These are phyloP conservation scores for Thielaviopsis populi DNA, from an alignment of 2,329 filamentous ascomycete species.

Conservation along the genomic window DNA sequence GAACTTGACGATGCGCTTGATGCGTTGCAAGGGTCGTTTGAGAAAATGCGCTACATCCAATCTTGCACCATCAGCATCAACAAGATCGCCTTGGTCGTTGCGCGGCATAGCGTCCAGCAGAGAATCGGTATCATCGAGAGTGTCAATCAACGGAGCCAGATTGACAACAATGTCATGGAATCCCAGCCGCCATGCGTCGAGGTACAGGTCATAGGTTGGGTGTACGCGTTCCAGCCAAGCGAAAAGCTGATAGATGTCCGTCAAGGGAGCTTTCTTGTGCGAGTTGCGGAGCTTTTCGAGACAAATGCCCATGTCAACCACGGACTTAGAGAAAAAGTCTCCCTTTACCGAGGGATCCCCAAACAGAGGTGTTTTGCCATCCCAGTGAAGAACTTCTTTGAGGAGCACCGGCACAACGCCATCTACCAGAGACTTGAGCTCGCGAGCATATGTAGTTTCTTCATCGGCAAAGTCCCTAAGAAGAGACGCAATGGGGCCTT, in stretches of 20 bases:
- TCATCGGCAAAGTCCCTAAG: constrained; percentile 69
- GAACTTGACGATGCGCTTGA: constrained; percentile 77
- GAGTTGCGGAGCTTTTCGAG: constrained; percentile 69
- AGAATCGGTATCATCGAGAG: constrained; percentile 43
- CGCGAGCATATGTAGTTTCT: constrained; percentile 74
- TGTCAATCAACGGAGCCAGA: constrained; percentile 51
- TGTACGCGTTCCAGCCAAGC: constrained; percentile 69
- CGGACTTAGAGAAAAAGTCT: constrained; percentile 60
- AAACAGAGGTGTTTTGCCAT: constrained; percentile 32
- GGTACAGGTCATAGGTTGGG: constrained; percentile 69
- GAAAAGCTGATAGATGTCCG: constrained; percentile 56
- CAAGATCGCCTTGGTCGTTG: constrained; percentile 50
- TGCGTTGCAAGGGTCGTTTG: constrained; percentile 71
- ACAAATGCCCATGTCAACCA: constrained; percentile 84
- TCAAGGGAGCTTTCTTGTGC: constrained; percentile 65
- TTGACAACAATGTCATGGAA: constrained; percentile 94
- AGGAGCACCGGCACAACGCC: constrained; percentile 89
- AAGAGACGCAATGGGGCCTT: constrained; percentile 54
- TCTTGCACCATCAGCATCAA: constrained; percentile 65
- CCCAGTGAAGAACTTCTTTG: constrained; percentile 63
- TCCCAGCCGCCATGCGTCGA: constrained; percentile 77
- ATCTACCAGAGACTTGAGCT: constrained; percentile 83
- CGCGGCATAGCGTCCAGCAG: constrained; percentile 43
- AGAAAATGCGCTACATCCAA: constrained; percentile 90
- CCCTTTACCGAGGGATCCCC: constrained; percentile 5